phyloP scores from a whole-genome alignment of 805 yeast species.

The Ogataea ganodermae region DNA sequence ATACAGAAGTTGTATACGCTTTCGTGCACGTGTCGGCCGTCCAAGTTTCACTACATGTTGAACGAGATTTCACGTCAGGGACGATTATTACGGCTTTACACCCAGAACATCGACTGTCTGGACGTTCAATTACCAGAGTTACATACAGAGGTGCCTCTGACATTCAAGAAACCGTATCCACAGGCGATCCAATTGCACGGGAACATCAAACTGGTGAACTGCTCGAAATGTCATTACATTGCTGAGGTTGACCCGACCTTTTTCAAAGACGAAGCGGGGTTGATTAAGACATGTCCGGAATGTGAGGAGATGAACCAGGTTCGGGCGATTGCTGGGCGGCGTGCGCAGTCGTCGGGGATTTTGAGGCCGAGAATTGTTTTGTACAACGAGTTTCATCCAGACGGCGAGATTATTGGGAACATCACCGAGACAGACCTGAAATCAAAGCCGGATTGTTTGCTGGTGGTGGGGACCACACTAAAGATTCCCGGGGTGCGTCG shows the following conservation, averaged over 20 bases:
- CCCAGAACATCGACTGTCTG: constrained; percentile 85
- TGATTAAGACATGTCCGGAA: constrained; percentile 56
- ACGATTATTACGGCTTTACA: constrained; percentile 71
- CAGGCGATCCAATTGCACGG: constrained; percentile 84
- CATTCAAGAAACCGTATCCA: constrained; percentile 40
- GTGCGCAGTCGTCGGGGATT: constrained; percentile 61
- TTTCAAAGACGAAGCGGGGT: constrained; percentile 38
- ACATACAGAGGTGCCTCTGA: constrained; percentile 52
- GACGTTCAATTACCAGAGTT: constrained; percentile 59
- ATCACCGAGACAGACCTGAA: constrained; percentile 67
- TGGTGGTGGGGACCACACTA: constrained; percentile 83
- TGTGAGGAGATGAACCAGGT: constrained; percentile 61
- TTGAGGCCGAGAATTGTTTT: constrained; percentile 66
- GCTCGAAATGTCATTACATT: constrained; percentile 72
- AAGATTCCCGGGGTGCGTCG: constrained; percentile 75
- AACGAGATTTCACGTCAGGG: constrained; percentile 60
- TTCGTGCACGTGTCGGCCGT: constrained; percentile 60
- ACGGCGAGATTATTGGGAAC: constrained; percentile 82
- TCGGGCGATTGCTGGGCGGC: constrained; percentile 61
- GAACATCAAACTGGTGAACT: constrained; percentile 67
- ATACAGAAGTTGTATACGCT: constrained; percentile 60
- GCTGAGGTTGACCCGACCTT: constrained; percentile 53
- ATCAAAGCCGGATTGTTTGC: constrained; percentile 69
- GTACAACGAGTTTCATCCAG: constrained; percentile 81
- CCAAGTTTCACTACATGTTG: constrained; percentile 71